Evolutionary conservation across 1,284 basidiomycete genomes (phyloP), one percentile per base, ranked within the genome.

Genomic region (Peniophora sp.): DNA sequence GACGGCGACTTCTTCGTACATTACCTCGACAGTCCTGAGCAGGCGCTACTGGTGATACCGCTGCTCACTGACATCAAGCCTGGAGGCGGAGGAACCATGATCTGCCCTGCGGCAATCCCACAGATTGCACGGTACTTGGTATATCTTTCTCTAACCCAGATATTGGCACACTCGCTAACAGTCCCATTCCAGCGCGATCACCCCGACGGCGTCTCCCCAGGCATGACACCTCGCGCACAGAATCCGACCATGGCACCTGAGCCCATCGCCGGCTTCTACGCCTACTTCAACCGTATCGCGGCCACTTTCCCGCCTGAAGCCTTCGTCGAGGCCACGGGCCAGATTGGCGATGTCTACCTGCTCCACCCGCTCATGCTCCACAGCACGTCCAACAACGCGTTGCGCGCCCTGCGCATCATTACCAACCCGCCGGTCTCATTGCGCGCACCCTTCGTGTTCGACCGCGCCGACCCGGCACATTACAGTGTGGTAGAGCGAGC

Each of bases 1-100:
- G 79, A 81, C 61, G 80, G 79, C 32, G 80, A 83, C 59, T 82
- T 81, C 60, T 82, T 81, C 62, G 73, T 74, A 53, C 79, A 82
- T 63, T 83, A 70, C 61, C 71, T 83, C 48, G 79, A 82, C 59
- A 81, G 78, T 17, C 78, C 77, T 3, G 79, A 82, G 61, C 79
- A 82, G 63, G 78, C 71, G 3, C 66, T 81, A 39, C 70, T 83
- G 51, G 78, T 79, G 23, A 79, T 81, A 53, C 79, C 79, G 3
- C 68, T 82, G 50, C 81, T 73, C 61, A 73, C 75, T 20, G 72
- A 78, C 51, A 80, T 83, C 59, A 57, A 64, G 45, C 70, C 72
- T 6, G 62, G 69, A 22, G 79, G 77, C 16, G 81, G 80, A 27
- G 79, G 71, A 1, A 83, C 79, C 3, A 76, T 70, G 65, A 78